phyloP scores from a whole-genome alignment of 495 filamentous ascomycete genomes.

The Collariella sp. region DNA sequence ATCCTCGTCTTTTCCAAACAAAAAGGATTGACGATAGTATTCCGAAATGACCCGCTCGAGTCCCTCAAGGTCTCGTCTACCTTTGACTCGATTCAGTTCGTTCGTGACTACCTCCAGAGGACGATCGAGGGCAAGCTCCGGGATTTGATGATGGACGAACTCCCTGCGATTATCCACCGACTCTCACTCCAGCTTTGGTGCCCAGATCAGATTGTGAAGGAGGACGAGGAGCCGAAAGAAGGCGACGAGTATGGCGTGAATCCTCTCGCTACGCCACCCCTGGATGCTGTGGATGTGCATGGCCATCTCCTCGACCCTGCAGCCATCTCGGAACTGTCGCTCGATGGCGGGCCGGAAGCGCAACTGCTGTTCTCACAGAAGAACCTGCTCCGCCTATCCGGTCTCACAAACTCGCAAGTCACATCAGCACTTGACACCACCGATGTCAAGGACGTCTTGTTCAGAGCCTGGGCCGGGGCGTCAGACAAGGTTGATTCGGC shows the following conservation, averaged over 20 bases:
- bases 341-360: constrained; percentile 65
- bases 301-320: constrained; percentile 67
- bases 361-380: constrained; percentile 86
- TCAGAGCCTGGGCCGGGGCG: constrained; percentile 83
- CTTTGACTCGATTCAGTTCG: constrained; percentile 97
- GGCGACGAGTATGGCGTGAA: constrained; percentile 52
- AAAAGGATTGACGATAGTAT: constrained; percentile 92
- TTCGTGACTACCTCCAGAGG: constrained; percentile 91
- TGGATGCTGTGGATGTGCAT: constrained; percentile 65
- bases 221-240: constrained; percentile 40
- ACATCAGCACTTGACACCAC: constrained; percentile 86
- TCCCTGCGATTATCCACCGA: constrained; percentile 91
- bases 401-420: constrained; percentile 70
- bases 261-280: constrained; percentile 69
- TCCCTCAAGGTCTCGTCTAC: constrained; percentile 97
- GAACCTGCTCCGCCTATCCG: constrained; percentile 68
- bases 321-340: constrained; percentile 63
- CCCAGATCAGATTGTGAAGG: constrained; percentile 66
- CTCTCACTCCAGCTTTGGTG: constrained; percentile 85
- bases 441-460: constrained; percentile 71
- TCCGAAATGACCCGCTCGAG: constrained; percentile 95
- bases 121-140: constrained; percentile 93
- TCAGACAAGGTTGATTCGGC: constrained; percentile 58
- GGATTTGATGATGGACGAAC: constrained; percentile 91
- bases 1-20: constrained; percentile 95